A percentile compares a stretch with the other conserved stretches of the same genome.
phyloP scores from a whole-genome alignment of 2,329 filamentous ascomycete species.

The Didymella glomerata region DNA sequence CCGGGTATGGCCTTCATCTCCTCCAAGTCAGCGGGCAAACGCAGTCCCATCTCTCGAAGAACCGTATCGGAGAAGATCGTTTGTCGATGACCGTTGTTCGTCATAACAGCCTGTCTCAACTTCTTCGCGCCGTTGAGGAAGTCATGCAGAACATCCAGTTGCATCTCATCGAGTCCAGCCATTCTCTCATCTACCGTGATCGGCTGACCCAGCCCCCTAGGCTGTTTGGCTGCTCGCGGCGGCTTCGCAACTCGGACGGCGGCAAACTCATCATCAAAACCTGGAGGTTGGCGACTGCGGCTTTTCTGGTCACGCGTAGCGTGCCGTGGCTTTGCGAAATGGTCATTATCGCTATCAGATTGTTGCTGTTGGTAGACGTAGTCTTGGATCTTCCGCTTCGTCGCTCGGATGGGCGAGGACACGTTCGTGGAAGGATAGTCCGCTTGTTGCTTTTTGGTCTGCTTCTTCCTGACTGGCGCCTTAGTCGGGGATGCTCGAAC shows the following conservation, averaged over 20 bases:
- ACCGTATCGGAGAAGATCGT: conserved; percentile 73
- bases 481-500: conserved; percentile 60
- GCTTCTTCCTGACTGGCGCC: conserved; percentile 33
- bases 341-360: conserved; percentile 39
- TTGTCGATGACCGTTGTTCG: conserved; percentile 64
- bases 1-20: conserved; percentile 70
- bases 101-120: conserved; percentile 68
- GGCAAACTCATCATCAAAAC: conserved; percentile 56
- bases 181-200: conserved; percentile 67
- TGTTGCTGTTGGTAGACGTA: conserved; percentile 39
- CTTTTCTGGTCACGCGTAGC: conserved; percentile 31
- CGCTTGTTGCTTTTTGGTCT: conserved; percentile 47
- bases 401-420: conserved; percentile 67
- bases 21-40: conserved; percentile 68
- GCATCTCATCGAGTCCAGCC: conserved; percentile 64
- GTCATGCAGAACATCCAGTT: conserved; percentile 68
- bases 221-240: conserved; percentile 47
- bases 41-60: conserved; percentile 76
- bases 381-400: conserved; percentile 47
- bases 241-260: conserved; percentile 47
- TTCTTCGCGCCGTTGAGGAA: conserved; percentile 71
- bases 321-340: conserved; percentile 35
- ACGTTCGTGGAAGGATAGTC: conserved; percentile 72
- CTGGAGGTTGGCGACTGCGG: conserved; percentile 49
- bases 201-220: conserved; percentile 61